Conservation (phyloP, 495 filamentous ascomycete species). For the Coniosporium apollinis region DNA sequence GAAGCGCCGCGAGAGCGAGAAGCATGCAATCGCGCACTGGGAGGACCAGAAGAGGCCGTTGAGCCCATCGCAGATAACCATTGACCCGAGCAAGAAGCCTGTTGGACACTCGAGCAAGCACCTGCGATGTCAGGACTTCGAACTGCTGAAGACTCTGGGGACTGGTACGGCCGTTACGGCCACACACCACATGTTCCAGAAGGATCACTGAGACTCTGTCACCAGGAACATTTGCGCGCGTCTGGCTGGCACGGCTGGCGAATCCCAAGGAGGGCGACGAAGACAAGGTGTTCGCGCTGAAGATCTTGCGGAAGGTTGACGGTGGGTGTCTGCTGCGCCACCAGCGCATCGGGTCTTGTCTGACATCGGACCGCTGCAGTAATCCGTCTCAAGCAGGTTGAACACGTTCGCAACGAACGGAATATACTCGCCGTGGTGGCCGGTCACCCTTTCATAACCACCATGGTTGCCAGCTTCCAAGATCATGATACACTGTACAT, state of each 20-base stretch:
- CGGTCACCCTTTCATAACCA: constrained; percentile 90
- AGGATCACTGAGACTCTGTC: constrained; percentile 2
- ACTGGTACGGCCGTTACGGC: constrained; percentile 44
- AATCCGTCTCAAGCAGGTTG: constrained; percentile 91
- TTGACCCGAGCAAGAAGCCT: constrained; percentile 38
- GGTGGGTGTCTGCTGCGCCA: constrained; percentile 26
- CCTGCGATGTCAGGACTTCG: constrained; percentile 56
- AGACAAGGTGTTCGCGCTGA: constrained; percentile 75
- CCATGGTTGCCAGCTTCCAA: constrained; percentile 76
- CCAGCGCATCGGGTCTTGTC: too few species aligned
- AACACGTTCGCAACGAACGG: constrained; percentile 91
- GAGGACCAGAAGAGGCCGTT: constrained; percentile 29
- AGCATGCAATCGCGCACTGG: constrained; percentile 30
- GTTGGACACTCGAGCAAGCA: constrained; percentile 38
- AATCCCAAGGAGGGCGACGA: constrained; percentile 16
- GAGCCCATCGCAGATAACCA: constrained; percentile 35
- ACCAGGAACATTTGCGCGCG: constrained; percentile 85
- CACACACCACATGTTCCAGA: too few species aligned
- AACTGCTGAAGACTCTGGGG: constrained; percentile 75
- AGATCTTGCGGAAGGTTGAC: constrained; percentile 82
- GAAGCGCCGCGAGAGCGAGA: constrained; percentile 29
- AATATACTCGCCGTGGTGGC: constrained; percentile 71
- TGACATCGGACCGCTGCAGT: constrained; percentile 33
- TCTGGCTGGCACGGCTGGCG: constrained; percentile 61
- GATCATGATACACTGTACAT: constrained; percentile 82